Percentiles rank a stretch among this genome's conserved stretches.
These are phyloP conservation scores for Salix udensis DNA, from an alignment of 345 rosid genomes.

Conservation along the genomic window DNA sequence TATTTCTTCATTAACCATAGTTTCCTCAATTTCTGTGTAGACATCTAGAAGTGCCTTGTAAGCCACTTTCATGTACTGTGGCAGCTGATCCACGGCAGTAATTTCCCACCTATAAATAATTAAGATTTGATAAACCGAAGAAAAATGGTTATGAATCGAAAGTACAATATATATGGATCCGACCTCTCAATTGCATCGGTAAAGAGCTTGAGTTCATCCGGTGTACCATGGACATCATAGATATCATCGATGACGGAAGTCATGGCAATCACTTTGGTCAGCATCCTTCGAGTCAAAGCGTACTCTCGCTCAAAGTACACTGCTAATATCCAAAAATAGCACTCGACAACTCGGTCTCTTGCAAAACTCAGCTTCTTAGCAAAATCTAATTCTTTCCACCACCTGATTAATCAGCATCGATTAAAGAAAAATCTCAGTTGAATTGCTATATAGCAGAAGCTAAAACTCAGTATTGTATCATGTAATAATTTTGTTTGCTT, in stretches of 20 bases:
- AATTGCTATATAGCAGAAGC: too few relatives aligned
- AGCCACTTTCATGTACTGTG: slow-evolving; percentile 15
- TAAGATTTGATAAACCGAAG: too few relatives aligned
- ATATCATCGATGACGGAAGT: slow-evolving; percentile 21
- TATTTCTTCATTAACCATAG: not conserved
- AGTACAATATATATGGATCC: not conserved
- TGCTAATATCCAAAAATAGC: slow-evolving; percentile 23
- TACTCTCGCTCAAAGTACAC: slow-evolving; percentile 25
- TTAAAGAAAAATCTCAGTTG: not conserved
- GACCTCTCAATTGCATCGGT: slow-evolving; percentile 23
- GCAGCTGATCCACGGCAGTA: not conserved
- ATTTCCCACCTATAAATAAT: slow-evolving; percentile 19
- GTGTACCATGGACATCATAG: slow-evolving; percentile 20
- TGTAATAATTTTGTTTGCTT: too few relatives aligned
- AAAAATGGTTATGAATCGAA: too few relatives aligned
- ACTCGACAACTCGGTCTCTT: slow-evolving; percentile 22
- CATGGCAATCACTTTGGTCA: slow-evolving; percentile 13
- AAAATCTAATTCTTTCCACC: slow-evolving; percentile 29
- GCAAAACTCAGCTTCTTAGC: slow-evolving; percentile 21
- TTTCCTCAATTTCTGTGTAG: slow-evolving; percentile 11
- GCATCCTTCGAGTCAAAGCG: not conserved
- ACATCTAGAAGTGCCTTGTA: slow-evolving; percentile 7
- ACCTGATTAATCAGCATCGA: slow-evolving; percentile 7
- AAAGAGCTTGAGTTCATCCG: slow-evolving; percentile 20
- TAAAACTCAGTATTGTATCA: too few relatives aligned